Evolutionary conservation across 768 basidiomycete species (phyloP), one percentile per base, ranked within the genome.

Genomic region (Russula earlei): DNA sequence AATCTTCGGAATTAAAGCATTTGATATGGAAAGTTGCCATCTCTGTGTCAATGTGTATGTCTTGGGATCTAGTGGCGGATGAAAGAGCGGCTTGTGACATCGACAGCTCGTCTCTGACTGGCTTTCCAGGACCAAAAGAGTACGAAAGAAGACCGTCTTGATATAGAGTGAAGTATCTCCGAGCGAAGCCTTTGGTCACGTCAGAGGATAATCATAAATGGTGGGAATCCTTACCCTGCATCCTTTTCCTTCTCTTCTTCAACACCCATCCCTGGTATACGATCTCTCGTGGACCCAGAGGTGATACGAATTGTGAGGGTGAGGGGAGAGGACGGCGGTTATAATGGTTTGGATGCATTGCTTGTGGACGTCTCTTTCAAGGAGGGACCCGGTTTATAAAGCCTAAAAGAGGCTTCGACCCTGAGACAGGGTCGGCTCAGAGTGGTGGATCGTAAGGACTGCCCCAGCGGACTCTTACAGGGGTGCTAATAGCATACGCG

Each of bases 211-310:
- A 15, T 22, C 38, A 41, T 20, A 34, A 50, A 41, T 24, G n/a
- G 24, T 29, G n/a, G 33, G 36, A 31, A 27, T 19, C n/a, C 47
- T 42, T 62, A 83, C 89, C 89, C 74, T 91, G 90, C 85, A 91
- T 84, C 72, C 81, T 88, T 76, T 88, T 90, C 61, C 89, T 74
- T 62, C 89, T 75, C 71, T 92, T 92, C 74, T 91, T 91, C 58
- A 91, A 74, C 5, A 91, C 71, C 87, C 87, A 91, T 71, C 89
- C 89, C 63, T 87, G 77, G 49, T 71, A 75, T 4, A 85, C 60
- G 48, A 81, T 65, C 29, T 62, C 64, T 19, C 11, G 33, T 5
- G 49, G 20, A 14, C 34, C 43, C 5, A 27, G 52, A 25, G 42
- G 20, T 29, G 49, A 34, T 17, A 34, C 38, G n/a, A 22, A 11